Evolutionary conservation across 2,329 filamentous ascomycete species (phyloP), one percentile per base, ranked within the genome.

Genomic region (Neodidymelliopsis sp.): DNA sequence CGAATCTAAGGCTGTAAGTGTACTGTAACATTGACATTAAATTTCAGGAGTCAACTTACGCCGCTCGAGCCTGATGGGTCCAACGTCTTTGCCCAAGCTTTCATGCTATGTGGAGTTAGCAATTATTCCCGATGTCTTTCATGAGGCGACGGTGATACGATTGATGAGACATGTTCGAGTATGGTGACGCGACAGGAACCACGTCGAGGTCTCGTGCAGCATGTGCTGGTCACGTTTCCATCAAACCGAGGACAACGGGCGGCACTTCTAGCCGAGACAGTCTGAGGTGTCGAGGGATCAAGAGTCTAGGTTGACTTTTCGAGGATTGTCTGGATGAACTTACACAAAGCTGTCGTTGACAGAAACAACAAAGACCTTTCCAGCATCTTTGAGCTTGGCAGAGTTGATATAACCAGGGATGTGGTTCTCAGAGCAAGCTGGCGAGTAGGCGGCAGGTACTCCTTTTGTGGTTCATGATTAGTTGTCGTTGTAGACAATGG

Each of bases 311-410:
- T 24, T 23, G n/a, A 48, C 51, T 8, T 36, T 42, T 20, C 13
- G 28, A 38, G 46, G 33, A 15, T 20, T 42, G 35, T 30, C 29
- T 31, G 12, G 36, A 30, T 16, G 8, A 15, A 77, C 89, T 75
- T 80, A 95, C 89, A 96, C 92, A 72, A 97, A 97, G 15, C 91
- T 84, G 72, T 97, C 93, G 71, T 97, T 97, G 70, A 97, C 92
- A 27, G 89, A 86, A 47, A 97, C 85, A 29, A 97, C 90, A 67
- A 95, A 96, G 34, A 96, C 89, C 66, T 88, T 81, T 37, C 91
- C 92, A 22, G 89, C 90, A 53, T 87, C 80, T 77, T 89, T 89
- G 62, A 95, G 81, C 71, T 87, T 85, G 45, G 87, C 81, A 70
- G 90, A 88, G 68, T 85, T 86, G 74, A 97, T 88, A 77, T 91